These are phyloP conservation scores for Xerocomellus amylosporus DNA, from an alignment of 768 basidiomycete species.

Conservation along the genomic window DNA sequence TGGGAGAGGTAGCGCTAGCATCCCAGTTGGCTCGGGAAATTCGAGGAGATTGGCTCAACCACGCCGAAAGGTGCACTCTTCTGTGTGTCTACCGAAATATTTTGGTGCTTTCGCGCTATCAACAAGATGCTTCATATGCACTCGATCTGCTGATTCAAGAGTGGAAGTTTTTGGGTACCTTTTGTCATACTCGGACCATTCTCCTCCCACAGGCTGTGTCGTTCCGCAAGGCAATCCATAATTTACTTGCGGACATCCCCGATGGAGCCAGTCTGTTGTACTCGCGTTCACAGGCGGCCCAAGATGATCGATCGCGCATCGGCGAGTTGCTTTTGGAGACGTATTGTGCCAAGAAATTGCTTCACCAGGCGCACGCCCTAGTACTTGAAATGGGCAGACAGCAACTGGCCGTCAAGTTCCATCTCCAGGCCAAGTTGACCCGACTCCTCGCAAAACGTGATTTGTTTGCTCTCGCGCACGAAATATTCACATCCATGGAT, in stretches of 20 bases:
- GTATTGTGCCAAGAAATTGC: conserved; percentile 32
- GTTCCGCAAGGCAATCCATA: conserved; percentile 30
- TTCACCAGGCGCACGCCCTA: conserved; percentile 41
- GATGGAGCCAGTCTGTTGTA: conserved; percentile 31
- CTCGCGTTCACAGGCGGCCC: conserved; percentile 24
- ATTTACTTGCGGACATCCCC: conserved; percentile 30
- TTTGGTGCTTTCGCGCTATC: conserved; percentile 35
- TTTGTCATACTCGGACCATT: conserved; percentile 12
- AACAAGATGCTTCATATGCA: conserved; percentile 31
- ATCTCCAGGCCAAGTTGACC: conserved; percentile 37
- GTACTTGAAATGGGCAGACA: conserved; percentile 40
- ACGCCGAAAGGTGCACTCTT: conserved; percentile 23
- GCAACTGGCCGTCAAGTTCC: conserved; percentile 27
- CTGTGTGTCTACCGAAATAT: conserved; percentile 38
- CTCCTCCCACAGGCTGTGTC: conserved; percentile 15
- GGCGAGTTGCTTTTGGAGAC: conserved; percentile 44
- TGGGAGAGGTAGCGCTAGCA: conserved; percentile 37
- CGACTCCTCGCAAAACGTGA: conserved; percentile 42
- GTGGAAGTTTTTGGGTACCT: conserved; percentile 33
- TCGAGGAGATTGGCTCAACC: conserved; percentile 15
- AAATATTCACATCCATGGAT: conserved; percentile 38
- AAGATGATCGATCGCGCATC: conserved; percentile 28
- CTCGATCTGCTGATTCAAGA: conserved; percentile 42
- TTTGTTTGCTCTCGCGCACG: conserved; percentile 42
- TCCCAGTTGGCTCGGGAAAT: conserved; percentile 27